Conservation (phyloP, 164 flowering plant species). For the Santalum album region DNA sequence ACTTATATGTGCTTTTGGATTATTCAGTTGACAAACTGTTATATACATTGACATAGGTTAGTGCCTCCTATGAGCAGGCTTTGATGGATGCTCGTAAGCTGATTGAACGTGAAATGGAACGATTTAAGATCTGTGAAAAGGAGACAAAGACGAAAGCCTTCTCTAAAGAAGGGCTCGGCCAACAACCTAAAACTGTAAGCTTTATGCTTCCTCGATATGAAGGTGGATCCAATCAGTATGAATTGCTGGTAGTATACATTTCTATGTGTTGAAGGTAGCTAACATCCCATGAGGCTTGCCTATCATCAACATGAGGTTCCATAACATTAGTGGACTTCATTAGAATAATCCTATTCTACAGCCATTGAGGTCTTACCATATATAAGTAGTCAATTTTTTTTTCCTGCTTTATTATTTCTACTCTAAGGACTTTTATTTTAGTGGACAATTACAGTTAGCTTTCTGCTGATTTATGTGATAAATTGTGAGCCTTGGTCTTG, state of each 20-base stretch:
- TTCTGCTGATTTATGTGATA: too few species aligned
- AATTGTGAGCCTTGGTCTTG: too few species aligned
- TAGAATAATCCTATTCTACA: too few species aligned
- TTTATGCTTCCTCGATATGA: not conserved
- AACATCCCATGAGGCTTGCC: too few species aligned
- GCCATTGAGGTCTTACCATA: too few species aligned
- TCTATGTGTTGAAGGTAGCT: not conserved
- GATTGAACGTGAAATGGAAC: constrained; percentile 98
- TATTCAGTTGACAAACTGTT: constrained; percentile 13
- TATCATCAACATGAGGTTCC: too few species aligned
- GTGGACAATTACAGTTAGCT: too few species aligned
- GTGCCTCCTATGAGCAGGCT: constrained; percentile 99
- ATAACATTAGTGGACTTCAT: constrained; percentile 5
- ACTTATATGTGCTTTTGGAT: too few species aligned
- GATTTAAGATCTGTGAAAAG: constrained; percentile 97
- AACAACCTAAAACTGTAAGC: constrained; percentile 94
- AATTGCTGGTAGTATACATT: not conserved
- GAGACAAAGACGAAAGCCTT: constrained; percentile 99
- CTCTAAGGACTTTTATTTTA: too few species aligned
- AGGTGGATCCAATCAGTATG: not conserved
- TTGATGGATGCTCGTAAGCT: constrained; percentile 95
- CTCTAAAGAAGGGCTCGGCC: constrained; percentile 97
- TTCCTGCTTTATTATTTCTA: too few species aligned
- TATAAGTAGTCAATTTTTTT: too few species aligned
- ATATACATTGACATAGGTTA: constrained; percentile 82